Base-by-base conservation (phyloP, 1,284 basidiomycete species). In the Microbotryum lychnidis-dioicae region DNA sequence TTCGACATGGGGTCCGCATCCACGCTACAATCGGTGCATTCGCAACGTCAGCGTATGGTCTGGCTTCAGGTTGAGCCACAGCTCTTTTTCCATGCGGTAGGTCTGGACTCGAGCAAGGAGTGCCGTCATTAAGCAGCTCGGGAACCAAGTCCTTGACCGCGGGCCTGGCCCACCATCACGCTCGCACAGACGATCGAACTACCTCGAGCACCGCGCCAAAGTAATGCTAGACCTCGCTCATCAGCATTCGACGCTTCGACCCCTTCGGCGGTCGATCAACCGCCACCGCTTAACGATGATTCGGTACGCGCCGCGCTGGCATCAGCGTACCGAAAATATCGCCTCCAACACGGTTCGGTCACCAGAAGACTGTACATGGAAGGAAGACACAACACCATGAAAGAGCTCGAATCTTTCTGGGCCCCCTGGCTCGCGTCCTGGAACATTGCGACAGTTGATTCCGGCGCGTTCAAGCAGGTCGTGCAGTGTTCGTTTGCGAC, bases 51-150 rank as follows among this genome's bases (percentile, higher is more conserved):
- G 6, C 48, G 64, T 12, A 68, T 70, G 66, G 42, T 68, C 46
- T 70, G 67, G 64, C 2, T 65, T 16, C 62, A 70, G 51, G 52
- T 60, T 1, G 69, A 70, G 50, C 56, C 53, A 14, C 66, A 61
- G n/a, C 57, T 57, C 16, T 57, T 58, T 44, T n/a, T 70, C 10
- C 66, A 70, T 29, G 64, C 61, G 12, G 68, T 66, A 12, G 10
- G 66, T 44, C 12, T n/a, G 21, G 42, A 20, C 42, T 14, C 58
- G 21, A 3, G 27, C 21, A 23, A 4, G 4, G 48, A 23, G 48
- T 53, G 25, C 51, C 25, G 8, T 25, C n/a, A 12, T 25, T 7
- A 25, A 12, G 21, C 33, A 31, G 51, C 31, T 18, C 14, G 23
- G 3, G 27, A n/a, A 16, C 23, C 23, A 16, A 53, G 25, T 29